These are phyloP conservation scores for Withania somnifera DNA, from an alignment of 305 asterid genomes.

Conservation along the genomic window DNA sequence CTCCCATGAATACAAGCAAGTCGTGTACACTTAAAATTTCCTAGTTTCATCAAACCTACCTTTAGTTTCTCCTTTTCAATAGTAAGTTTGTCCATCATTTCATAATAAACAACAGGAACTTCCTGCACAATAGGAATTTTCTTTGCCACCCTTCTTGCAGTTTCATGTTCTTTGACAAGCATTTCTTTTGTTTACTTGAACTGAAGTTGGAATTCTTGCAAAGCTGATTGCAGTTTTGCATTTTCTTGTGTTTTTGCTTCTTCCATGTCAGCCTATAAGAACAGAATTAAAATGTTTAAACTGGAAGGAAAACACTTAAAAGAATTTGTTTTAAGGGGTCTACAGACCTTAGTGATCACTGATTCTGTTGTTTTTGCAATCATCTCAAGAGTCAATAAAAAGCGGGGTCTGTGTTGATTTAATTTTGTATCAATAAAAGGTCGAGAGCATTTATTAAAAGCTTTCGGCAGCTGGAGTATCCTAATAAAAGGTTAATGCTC, in stretches of 20 bases:
- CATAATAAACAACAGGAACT: slow-evolving; percentile 87
- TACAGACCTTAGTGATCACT: slow-evolving; percentile 84
- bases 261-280: slow-evolving; percentile 71
- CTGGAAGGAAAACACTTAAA: slow-evolving; percentile 22
- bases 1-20: no score
- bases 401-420: neutral
- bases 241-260: slow-evolving; percentile 92
- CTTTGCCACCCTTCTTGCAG: slow-evolving; percentile 50
- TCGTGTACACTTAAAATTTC: no score
- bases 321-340: slow-evolving; percentile 79
- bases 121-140: slow-evolving; percentile 73
- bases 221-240: slow-evolving; percentile 65
- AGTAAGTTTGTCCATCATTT: slow-evolving; percentile 52
- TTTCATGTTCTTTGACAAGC: slow-evolving; percentile 62
- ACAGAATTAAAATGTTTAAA: neutral
- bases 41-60: no score
- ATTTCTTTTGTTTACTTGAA: slow-evolving; percentile 66
- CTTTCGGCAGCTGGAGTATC: neutral
- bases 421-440: neutral
- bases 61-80: slow-evolving; percentile 82
- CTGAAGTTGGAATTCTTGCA: slow-evolving; percentile 71
- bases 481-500: neutral
- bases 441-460: neutral
- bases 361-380: slow-evolving; percentile 98
- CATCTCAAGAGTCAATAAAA: slow-evolving; percentile 84